Evolutionary conservation across 192 early-diverging fungal species (phyloP).

Genomic region (Linnemannia zychae): DNA sequence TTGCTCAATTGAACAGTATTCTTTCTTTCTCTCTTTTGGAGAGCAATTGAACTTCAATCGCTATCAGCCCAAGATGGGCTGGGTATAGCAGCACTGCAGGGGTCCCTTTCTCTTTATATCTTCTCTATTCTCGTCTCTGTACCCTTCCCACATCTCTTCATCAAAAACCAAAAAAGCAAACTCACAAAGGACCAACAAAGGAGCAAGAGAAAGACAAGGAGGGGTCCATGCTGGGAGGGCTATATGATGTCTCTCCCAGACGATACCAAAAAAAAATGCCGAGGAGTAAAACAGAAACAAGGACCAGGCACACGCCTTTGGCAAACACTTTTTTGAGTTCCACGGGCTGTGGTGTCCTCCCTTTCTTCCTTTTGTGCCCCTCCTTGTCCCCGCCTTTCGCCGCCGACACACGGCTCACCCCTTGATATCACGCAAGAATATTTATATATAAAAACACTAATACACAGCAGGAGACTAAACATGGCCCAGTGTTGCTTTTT

Average conservation of each 20-base stretch:
- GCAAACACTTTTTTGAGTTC: neutral
- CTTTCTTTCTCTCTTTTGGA: neutral
- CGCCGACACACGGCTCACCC: constrained; percentile 1
- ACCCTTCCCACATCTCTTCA: no score
- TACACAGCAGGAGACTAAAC: neutral
- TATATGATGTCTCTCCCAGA: neutral
- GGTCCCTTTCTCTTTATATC: neutral
- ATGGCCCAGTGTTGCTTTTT: neutral
- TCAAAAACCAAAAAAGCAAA: neutral
- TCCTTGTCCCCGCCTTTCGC: neutral
- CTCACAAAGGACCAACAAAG: neutral
- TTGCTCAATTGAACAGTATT: neutral
- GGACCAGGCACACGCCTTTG: neutral
- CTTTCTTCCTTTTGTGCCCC: neutral
- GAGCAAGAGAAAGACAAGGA: neutral
- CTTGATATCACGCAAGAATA: neutral
- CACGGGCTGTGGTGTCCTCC: neutral
- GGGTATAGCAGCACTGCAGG: neutral
- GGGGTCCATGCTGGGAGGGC: neutral
- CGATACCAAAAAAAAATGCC: neutral
- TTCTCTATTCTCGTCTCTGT: neutral
- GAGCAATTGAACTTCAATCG: neutral
- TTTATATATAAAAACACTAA: neutral
- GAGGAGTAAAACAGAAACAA: neutral
- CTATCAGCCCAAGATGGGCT: neutral